A percentile compares a stretch with the other conserved stretches of the same genome.
phyloP scores from a whole-genome alignment of 805 yeast genomes.

The Saccharomycopsis sp. region DNA sequence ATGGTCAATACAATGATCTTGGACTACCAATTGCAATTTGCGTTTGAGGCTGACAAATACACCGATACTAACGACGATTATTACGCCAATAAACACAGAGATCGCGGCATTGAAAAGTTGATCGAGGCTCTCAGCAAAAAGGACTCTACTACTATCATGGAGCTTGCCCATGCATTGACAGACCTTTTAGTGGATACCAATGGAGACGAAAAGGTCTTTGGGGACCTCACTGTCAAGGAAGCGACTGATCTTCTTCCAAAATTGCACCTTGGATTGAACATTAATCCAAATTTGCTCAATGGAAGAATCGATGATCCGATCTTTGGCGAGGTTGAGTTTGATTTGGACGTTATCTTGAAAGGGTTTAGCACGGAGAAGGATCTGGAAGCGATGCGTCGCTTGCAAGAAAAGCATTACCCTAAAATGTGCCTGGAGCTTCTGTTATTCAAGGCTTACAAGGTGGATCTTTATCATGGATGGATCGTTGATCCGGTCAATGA shows the following conservation, averaged over 20 bases:
- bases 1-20: slow-evolving; percentile 36
- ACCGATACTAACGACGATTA: too few relatives aligned
- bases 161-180: slow-evolving; percentile 29
- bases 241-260: slow-evolving; percentile 34
- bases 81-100: too few relatives aligned
- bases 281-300: slow-evolving; percentile 35
- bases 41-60: too few relatives aligned
- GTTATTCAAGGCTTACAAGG: slow-evolving; percentile 51
- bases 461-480: slow-evolving; percentile 82
- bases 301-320: slow-evolving; percentile 29
- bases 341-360: not conserved
- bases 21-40: slow-evolving; percentile 27
- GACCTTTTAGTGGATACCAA: slow-evolving; percentile 22
- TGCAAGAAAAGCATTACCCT: not conserved
- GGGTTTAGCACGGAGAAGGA: not conserved
- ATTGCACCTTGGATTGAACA: slow-evolving; percentile 38
- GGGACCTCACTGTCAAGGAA: slow-evolving; percentile 6
- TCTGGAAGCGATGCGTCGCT: not conserved
- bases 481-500: slow-evolving; percentile 41
- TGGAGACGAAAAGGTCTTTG: too few relatives aligned
- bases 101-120: not conserved
- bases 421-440: slow-evolving; percentile 36
- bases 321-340: slow-evolving; percentile 2
- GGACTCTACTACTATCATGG: slow-evolving; percentile 16
- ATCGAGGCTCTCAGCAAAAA: not conserved